phyloP scores from a whole-genome alignment of 176 grass and related monocot species.

The Puya raimondii region DNA sequence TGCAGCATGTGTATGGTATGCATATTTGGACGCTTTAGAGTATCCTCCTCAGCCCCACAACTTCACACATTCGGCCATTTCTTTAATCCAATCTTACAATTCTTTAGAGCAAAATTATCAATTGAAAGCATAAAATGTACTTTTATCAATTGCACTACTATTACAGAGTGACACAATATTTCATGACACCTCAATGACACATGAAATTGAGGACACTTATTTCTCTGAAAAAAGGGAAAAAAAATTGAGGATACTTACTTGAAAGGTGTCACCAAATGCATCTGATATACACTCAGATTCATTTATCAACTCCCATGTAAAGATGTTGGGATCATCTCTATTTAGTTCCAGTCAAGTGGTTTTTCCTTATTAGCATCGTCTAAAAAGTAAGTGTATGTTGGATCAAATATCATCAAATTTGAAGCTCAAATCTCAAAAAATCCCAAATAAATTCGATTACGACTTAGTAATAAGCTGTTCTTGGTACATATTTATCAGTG shows the following conservation, averaged over 20 bases:
- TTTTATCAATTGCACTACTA: background rate
- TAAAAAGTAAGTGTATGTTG: background rate
- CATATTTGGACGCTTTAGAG: constrained; percentile 71
- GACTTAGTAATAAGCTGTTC: too few relatives aligned
- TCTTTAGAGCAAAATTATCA: background rate
- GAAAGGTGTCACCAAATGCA: constrained; percentile 69
- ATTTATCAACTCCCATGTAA: constrained; percentile 96
- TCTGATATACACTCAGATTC: constrained; percentile 81
- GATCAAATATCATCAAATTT: background rate
- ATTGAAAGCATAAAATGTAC: background rate
- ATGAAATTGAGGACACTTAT: too few relatives aligned
- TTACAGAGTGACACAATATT: background rate
- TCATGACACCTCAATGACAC: too few relatives aligned
- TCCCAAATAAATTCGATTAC: too few relatives aligned
- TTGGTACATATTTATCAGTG: background rate
- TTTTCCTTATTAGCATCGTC: constrained; percentile 24
- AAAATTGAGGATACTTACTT: constrained; percentile 27
- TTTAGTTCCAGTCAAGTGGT: constrained; percentile 21
- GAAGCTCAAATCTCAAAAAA: too few relatives aligned
- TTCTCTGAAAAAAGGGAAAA: too few relatives aligned
- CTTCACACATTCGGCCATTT: constrained; percentile 69
- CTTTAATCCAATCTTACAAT: constrained; percentile 73
- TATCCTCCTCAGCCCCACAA: constrained; percentile 55
- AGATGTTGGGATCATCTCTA: constrained; percentile 63
- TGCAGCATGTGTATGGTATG: constrained; percentile 84